These are phyloP conservation scores for Coemansia erecta DNA, from an alignment of 192 early-diverging fungal species.

Conservation along the genomic window DNA sequence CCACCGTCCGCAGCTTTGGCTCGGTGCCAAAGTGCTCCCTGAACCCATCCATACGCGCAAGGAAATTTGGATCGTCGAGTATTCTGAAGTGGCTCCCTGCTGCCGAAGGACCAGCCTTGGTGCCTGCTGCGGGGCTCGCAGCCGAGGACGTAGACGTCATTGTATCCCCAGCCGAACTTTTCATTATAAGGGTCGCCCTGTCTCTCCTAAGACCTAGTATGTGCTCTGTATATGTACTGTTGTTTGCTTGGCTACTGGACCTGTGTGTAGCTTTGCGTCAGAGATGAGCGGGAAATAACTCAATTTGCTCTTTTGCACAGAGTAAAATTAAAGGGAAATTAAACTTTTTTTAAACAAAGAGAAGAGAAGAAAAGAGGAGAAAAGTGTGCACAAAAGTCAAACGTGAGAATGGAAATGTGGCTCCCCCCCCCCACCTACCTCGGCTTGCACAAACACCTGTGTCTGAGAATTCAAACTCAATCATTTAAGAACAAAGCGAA, in stretches of 20 bases:
- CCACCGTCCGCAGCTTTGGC: slow-evolving; percentile 18
- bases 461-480: not conserved
- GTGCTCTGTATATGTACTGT: too few relatives aligned
- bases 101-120: not conserved
- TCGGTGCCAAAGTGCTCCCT: slow-evolving; percentile 47
- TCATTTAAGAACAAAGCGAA: slow-evolving; percentile 1
- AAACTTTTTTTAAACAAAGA: not conserved
- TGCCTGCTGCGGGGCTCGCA: slow-evolving; percentile 8
- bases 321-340: not conserved
- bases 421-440: too few relatives aligned
- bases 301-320: too few relatives aligned
- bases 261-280: too few relatives aligned
- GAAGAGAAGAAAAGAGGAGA: not conserved
- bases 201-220: too few relatives aligned
- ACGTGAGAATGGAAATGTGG: too few relatives aligned
- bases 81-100: slow-evolving; percentile 14
- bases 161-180: not conserved
- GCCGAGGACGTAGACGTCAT: slow-evolving; percentile 1
- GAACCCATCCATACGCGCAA: slow-evolving; percentile 29
- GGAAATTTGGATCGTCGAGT: slow-evolving; percentile 31
- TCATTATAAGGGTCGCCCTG: too few relatives aligned
- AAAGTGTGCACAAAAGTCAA: not conserved
- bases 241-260: too few relatives aligned
- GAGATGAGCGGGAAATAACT: not conserved
- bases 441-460: not conserved